Evolutionary conservation across 257 asterid species (phyloP).

Genomic region (Fraxinus excelsior): DNA sequence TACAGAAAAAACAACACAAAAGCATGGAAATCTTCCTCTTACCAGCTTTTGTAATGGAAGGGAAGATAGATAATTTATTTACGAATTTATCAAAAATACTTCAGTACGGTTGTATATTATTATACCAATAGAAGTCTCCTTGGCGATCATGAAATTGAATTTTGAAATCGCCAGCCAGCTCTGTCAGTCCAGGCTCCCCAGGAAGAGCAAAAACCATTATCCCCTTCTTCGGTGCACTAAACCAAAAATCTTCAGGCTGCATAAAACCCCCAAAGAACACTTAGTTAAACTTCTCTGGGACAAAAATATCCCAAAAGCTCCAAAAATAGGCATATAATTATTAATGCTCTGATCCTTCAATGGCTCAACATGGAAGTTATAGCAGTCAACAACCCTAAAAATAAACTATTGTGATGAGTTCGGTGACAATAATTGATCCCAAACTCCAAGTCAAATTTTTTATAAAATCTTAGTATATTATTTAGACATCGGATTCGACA

Average conservation of each 20-base stretch:
- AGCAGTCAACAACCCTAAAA: not conserved
- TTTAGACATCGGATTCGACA: not conserved
- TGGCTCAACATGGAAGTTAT: slow-evolving; percentile 11
- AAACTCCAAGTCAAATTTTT: not conserved
- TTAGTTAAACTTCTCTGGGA: not conserved
- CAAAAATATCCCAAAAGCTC: slow-evolving; percentile 16
- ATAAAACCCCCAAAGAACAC: slow-evolving; percentile 23
- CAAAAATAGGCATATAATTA: not conserved
- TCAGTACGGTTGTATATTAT: not conserved
- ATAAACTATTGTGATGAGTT: not conserved
- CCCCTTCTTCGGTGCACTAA: slow-evolving; percentile 94
- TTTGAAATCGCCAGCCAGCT: slow-evolving; percentile 92
- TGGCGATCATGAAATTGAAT: slow-evolving; percentile 95
- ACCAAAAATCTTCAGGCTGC: slow-evolving; percentile 98
- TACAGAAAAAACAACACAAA: not conserved
- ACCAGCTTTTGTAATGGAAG: not conserved
- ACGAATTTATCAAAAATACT: not conserved
- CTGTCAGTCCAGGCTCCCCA: slow-evolving; percentile 95
- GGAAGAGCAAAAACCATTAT: slow-evolving; percentile 98
- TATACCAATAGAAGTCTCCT: slow-evolving; percentile 97
- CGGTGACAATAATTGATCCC: not conserved
- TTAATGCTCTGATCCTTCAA: not conserved
- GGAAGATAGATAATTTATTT: not conserved
- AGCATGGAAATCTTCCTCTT: not conserved
- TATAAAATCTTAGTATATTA: not conserved